These are phyloP conservation scores for Ganoderma sinense DNA, from an alignment of 1,284 basidiomycete genomes.

Conservation along the genomic window DNA sequence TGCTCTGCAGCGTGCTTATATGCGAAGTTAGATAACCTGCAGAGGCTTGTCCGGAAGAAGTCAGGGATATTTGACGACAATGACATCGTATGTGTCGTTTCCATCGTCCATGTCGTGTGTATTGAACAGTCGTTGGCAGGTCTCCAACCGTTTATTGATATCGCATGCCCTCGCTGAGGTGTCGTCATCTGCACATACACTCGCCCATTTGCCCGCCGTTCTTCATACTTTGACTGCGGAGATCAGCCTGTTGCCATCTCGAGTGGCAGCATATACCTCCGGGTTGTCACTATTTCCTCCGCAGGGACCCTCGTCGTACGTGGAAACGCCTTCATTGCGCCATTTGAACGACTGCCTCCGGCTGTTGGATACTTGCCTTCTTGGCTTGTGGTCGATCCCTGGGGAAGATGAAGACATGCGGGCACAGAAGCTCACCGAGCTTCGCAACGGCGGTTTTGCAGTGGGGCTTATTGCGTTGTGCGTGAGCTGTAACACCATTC, in stretches of 20 bases:
- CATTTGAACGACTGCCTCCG: conserved; percentile 64
- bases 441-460: conserved; percentile 41
- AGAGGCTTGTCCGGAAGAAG: conserved; percentile 54
- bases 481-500: conserved; percentile 44
- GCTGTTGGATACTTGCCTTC: conserved; percentile 67
- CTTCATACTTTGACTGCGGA: conserved; percentile 45
- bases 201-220: conserved; percentile 42
- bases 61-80: conserved; percentile 50
- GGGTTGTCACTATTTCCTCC: conserved; percentile 51
- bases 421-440: conserved; percentile 27
- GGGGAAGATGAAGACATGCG: conserved; percentile 30
- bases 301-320: conserved; percentile 27
- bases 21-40: conserved; percentile 43
- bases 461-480: conserved; percentile 55
- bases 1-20: conserved; percentile 30
- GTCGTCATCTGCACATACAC: conserved; percentile 47
- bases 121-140: conserved; percentile 41
- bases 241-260: conserved; percentile 46
- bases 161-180: conserved; percentile 51
- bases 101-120: not conserved
- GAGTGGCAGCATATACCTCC: conserved; percentile 49
- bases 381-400: conserved; percentile 57
- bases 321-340: conserved; percentile 48
- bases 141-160: conserved; percentile 62
- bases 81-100: conserved; percentile 45